Percentiles rank a stretch among this genome's conserved stretches.
Evolutionary conservation across 176 grass and related monocot genomes (phyloP).

Genomic region (Oryza australiensis): DNA sequence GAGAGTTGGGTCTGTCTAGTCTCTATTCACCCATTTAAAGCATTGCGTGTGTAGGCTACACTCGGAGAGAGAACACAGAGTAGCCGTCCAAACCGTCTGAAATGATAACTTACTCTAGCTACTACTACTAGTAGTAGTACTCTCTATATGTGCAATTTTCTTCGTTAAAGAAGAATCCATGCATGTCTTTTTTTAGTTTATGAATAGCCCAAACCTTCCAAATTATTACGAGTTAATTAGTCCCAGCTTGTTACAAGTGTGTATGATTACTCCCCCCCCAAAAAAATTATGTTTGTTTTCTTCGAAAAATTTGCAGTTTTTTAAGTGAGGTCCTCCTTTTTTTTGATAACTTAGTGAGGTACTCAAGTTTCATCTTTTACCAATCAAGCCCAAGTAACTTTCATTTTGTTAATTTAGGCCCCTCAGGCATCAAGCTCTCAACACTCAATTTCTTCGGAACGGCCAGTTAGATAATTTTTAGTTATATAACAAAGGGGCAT

Average conservation of each 20-base stretch:
- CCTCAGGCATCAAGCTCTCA: neutral
- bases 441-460: too few species aligned
- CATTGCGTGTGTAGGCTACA: conserved; percentile 73
- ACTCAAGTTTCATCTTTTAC: neutral
- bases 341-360: too few species aligned
- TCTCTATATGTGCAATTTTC: neutral
- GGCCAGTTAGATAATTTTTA: too few species aligned
- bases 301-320: neutral
- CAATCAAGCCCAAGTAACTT: neutral
- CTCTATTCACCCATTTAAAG: conserved; percentile 90
- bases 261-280: too few species aligned
- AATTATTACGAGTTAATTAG: too few species aligned
- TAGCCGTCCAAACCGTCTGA: conserved; percentile 35
- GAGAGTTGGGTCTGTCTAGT: conserved; percentile 65
- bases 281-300: neutral
- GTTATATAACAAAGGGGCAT: too few species aligned
- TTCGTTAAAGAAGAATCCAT: neutral
- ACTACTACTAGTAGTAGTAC: too few species aligned
- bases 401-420: neutral
- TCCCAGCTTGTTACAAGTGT: too few species aligned
- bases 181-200: neutral
- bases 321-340: neutral
- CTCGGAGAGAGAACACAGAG: conserved; percentile 7
- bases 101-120: conserved; percentile 2
- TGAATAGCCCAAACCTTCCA: neutral